phyloP scores from a whole-genome alignment of 2,329 filamentous ascomycete species.

The Nakataea oryzae region DNA sequence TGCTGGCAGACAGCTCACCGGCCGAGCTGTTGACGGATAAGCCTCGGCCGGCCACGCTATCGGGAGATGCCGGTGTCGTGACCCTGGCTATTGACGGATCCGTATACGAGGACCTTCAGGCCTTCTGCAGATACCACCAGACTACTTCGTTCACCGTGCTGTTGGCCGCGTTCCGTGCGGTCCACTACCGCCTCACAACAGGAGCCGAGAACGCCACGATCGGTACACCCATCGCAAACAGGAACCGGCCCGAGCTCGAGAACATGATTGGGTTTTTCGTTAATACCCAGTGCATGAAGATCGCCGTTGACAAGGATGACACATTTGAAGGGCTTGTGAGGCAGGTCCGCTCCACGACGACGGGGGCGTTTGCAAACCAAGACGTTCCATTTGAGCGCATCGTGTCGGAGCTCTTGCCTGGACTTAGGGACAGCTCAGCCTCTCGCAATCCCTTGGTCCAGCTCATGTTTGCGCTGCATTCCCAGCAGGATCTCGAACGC shows the following conservation, averaged over 20 bases:
- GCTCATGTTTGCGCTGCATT: background rate
- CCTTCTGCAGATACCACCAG: background rate
- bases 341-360: background rate
- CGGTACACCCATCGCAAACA: background rate
- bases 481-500: background rate
- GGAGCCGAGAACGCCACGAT: background rate
- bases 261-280: background rate
- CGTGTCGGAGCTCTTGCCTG: background rate
- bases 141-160: constrained; percentile 13
- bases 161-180: background rate
- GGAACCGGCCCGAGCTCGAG: background rate
- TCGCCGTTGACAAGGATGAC: background rate
- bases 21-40: background rate
- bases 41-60: background rate
- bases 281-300: background rate
- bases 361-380: background rate
- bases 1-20: background rate
- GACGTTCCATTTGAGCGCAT: background rate
- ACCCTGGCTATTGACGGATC: background rate
- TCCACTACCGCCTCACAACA: background rate
- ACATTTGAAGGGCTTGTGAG: background rate
- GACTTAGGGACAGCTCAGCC: background rate
- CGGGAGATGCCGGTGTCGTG: background rate
- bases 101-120: background rate
- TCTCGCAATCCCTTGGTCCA: background rate